These are phyloP conservation scores for Gryganskiella cystojenkinii DNA, from an alignment of 192 early-diverging fungal genomes.

Conservation along the genomic window DNA sequence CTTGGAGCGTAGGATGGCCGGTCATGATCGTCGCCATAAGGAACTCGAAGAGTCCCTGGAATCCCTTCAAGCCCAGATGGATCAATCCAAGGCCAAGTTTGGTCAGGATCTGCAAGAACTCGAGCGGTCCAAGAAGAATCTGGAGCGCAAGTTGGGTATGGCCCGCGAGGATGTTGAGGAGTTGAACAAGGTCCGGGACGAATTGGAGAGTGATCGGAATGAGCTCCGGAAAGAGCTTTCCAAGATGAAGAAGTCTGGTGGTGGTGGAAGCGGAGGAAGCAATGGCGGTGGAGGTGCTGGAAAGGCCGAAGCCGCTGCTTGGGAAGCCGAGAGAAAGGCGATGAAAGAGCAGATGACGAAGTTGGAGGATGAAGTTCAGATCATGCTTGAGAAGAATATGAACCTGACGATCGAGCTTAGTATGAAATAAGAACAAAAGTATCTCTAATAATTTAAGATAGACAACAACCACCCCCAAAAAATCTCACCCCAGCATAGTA, in stretches of 20 bases:
- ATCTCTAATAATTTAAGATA: too few relatives aligned
- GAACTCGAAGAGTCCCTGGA: conserved; percentile 40
- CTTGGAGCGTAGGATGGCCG: conserved; percentile 37
- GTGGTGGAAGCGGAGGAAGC: neutral
- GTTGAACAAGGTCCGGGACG: conserved; percentile 47
- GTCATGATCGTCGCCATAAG: conserved; percentile 44
- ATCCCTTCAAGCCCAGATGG: conserved; percentile 23
- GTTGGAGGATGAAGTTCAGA: conserved; percentile 44
- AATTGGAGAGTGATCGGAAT: conserved; percentile 36
- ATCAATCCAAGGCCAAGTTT: conserved; percentile 35
- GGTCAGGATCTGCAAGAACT: conserved; percentile 43
- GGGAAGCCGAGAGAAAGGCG: conserved; percentile 27
- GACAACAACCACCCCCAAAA: too few relatives aligned
- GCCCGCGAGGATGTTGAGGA: conserved; percentile 48
- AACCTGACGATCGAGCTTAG: conserved; percentile 51
- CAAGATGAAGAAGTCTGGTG: conserved; percentile 36
- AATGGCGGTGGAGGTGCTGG: neutral
- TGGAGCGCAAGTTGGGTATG: conserved; percentile 48
- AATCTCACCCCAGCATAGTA: too few relatives aligned
- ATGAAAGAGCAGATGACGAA: conserved; percentile 31
- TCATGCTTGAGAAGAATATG: conserved; percentile 54
- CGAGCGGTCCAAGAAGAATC: conserved; percentile 34
- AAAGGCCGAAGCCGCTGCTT: conserved; percentile 19
- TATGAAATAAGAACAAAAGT: conserved; percentile 27
- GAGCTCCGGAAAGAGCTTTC: conserved; percentile 23